These are phyloP conservation scores for Pseudogymnoascus sp. DNA, from an alignment of 2,329 filamentous ascomycete species.

Conservation along the genomic window DNA sequence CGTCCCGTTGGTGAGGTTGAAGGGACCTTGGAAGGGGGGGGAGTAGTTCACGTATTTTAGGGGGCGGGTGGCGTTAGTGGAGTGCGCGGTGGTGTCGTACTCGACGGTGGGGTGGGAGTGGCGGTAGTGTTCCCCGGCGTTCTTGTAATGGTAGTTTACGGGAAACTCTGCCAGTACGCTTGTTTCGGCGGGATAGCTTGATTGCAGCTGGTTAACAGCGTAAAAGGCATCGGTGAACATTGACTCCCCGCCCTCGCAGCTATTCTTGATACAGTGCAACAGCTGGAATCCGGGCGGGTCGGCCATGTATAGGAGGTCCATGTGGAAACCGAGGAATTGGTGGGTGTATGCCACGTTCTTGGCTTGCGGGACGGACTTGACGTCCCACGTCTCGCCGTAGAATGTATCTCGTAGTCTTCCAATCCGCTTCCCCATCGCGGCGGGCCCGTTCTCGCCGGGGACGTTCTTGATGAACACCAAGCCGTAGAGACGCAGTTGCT, in stretches of 20 bases:
- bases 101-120: conserved; percentile 50
- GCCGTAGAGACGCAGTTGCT: conserved; percentile 58
- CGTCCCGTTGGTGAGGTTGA: conserved; percentile 27
- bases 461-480: conserved; percentile 71
- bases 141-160: conserved; percentile 62
- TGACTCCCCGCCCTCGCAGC: conserved; percentile 71
- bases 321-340: conserved; percentile 76
- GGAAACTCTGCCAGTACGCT: conserved; percentile 35
- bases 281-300: conserved; percentile 77
- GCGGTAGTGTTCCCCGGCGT: conserved; percentile 56
- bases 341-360: conserved; percentile 91
- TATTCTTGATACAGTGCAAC: conserved; percentile 81
- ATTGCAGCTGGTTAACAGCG: conserved; percentile 42
- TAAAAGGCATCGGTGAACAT: conserved; percentile 73
- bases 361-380: conserved; percentile 70
- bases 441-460: conserved; percentile 61
- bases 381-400: conserved; percentile 87
- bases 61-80: neutral
- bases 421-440: conserved; percentile 62
- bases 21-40: conserved; percentile 68
- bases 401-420: conserved; percentile 79
- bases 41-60: conserved; percentile 55
- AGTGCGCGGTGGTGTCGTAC: conserved; percentile 1
- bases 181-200: conserved; percentile 23
- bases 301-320: conserved; percentile 83